Evolutionary conservation across 2,329 filamentous ascomycete genomes (phyloP).

Genomic region (Colletotrichum tamarilloi): DNA sequence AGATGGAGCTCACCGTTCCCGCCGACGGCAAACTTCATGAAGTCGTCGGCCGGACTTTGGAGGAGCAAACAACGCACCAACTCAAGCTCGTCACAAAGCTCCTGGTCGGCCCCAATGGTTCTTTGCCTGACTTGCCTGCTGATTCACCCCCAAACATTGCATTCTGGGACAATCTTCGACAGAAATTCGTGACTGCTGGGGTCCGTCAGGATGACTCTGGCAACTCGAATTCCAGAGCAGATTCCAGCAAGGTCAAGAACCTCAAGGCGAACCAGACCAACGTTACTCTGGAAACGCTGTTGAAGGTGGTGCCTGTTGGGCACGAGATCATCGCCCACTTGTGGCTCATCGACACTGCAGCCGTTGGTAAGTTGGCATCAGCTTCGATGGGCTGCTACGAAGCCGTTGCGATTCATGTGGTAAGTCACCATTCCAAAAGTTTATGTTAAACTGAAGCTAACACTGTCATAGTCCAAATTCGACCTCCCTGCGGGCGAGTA

Average conservation of each 20-base stretch:
- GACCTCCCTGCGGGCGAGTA: constrained; percentile 12
- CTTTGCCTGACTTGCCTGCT: not conserved
- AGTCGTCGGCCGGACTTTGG: not conserved
- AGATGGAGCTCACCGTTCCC: not conserved
- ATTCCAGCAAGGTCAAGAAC: not conserved
- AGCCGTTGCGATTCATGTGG: constrained; percentile 3
- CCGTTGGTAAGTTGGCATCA: constrained; percentile 6
- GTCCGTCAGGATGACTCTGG: not conserved
- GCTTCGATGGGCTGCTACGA: constrained; percentile 14
- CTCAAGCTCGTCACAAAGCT: not conserved
- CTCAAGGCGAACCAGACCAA: not conserved
- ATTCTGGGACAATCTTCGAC: not conserved
- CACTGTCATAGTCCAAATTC: constrained; percentile 17
- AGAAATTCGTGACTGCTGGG: not conserved
- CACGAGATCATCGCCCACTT: not conserved
- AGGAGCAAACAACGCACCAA: not conserved
- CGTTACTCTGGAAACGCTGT: not conserved
- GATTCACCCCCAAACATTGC: not conserved
- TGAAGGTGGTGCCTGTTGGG: not conserved
- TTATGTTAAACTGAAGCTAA: not conserved
- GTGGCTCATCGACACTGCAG: not conserved
- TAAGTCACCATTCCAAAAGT: not conserved
- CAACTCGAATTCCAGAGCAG: not conserved
- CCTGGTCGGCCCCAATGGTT: not conserved
- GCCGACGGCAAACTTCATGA: not conserved